phyloP scores from a whole-genome alignment of 176 grass and related monocot genomes.

The Chloris gayana region DNA sequence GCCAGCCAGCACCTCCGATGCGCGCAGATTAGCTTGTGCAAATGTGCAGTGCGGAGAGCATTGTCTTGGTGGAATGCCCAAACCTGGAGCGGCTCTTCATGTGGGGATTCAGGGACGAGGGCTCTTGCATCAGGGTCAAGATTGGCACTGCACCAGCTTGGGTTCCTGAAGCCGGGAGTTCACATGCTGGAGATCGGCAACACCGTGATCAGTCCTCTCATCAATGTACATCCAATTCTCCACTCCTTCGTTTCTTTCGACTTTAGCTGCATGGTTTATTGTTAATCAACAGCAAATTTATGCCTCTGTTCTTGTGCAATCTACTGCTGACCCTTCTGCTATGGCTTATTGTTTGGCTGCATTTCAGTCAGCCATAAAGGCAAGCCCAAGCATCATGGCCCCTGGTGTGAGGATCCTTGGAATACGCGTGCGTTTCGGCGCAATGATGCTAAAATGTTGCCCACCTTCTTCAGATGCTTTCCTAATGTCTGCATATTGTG shows the following conservation, averaged over 20 bases:
- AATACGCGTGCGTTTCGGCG: no score
- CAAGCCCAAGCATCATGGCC: no score
- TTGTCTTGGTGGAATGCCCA: not conserved
- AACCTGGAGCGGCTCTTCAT: conserved; percentile 19
- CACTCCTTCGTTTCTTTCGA: not conserved
- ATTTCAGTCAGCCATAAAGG: not conserved
- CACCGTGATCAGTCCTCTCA: not conserved
- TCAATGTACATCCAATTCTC: not conserved
- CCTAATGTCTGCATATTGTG: no score
- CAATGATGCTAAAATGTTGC: no score
- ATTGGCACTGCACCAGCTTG: not conserved
- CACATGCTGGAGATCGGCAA: conserved; percentile 8
- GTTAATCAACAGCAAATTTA: not conserved
- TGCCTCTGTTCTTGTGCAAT: not conserved
- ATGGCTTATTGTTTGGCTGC: not conserved
- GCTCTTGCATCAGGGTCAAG: not conserved
- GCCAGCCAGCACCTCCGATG: not conserved
- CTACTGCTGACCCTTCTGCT: not conserved
- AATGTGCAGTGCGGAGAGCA: not conserved
- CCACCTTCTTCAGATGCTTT: no score
- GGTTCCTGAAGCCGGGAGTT: not conserved
- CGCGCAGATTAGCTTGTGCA: not conserved
- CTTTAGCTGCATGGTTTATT: no score
- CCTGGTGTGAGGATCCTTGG: no score
- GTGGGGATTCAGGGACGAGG: not conserved